These are phyloP conservation scores for Candida ovalis DNA, from an alignment of 805 yeast genomes.

Conservation along the genomic window DNA sequence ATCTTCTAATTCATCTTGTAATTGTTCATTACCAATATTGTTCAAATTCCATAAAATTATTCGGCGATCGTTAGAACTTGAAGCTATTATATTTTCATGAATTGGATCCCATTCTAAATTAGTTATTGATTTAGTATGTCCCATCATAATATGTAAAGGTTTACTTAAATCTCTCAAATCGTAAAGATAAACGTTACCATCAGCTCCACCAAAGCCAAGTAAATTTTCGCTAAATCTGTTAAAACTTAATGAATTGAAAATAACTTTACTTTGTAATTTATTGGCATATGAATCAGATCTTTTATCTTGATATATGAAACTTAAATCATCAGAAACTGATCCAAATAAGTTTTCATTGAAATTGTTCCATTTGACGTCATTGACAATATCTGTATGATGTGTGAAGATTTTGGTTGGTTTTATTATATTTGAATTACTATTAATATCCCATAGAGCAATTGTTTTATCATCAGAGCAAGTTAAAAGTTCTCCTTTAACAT, in stretches of 20 bases:
- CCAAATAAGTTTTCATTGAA: conserved; percentile 53
- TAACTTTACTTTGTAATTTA: conserved; percentile 27
- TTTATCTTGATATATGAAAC: conserved; percentile 51
- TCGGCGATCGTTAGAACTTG: conserved; percentile 74
- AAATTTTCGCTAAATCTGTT: conserved; percentile 58
- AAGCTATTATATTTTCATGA: conserved; percentile 71
- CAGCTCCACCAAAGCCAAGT: conserved; percentile 67
- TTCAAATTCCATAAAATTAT: conserved; percentile 77
- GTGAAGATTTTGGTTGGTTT: conserved; percentile 31
- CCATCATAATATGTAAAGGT: conserved; percentile 69
- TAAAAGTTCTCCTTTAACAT: conserved; percentile 44
- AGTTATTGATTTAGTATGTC: conserved; percentile 73
- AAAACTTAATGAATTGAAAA: conserved; percentile 63
- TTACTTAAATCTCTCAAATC: conserved; percentile 46
- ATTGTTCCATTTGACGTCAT: conserved; percentile 72
- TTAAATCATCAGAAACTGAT: conserved; percentile 69
- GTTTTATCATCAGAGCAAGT: conserved; percentile 66
- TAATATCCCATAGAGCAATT: conserved; percentile 58
- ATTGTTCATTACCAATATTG: conserved; percentile 80
- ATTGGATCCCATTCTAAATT: conserved; percentile 75
- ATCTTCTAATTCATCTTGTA: conserved; percentile 84
- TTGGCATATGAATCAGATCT: conserved; percentile 32
- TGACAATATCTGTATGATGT: conserved; percentile 57
- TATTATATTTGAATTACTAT: not conserved
- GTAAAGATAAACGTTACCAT: conserved; percentile 60